Evolutionary conservation across 805 yeast genomes (phyloP), one percentile per base, ranked within the genome.

Genomic region (Sungouiozyma intestinalis): DNA sequence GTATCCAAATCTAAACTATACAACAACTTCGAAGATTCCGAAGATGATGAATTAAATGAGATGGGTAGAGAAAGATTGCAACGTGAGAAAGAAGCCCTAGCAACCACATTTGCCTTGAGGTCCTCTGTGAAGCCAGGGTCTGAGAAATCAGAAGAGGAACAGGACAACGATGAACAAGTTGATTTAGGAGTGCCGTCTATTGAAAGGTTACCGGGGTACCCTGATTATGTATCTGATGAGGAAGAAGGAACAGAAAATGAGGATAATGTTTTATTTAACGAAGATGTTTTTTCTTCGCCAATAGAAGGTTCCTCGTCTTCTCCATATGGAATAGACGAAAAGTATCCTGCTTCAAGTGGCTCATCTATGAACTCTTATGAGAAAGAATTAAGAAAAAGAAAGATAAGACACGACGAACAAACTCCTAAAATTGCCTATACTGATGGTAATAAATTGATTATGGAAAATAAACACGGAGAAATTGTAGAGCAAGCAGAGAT

Each of bases 381-480:
- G 11, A 24, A 47, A 41, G 45, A 47, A 38, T 46, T 49, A 46
- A 39, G 50, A 41, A 31, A 35, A 45, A 44, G 46, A 57, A 44
- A 60, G 52, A 31, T 51, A 33, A 19, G 46, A 24, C 47, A 49
- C 35, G 65, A 53, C 40, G 62, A 58, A 50, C 58, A 47, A 38
- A 59, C 45, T 18, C 58, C 58, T 18, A 48, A 48, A 1, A 60
- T 65, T 31, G 81, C 78, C 0, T 82, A 74, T 58, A 76, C 75
- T 38, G 95, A 86, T 51, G 95, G 94, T 19, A 53, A 67, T 32
- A 67, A 72, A 35, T 60, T 88, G 32, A 73, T 88, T 41, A 69
- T 90, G 42, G 98, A 90, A 58, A 92, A 87, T 61, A 75, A 73
- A 43, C 71, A 79, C 38, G 97, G 97, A 42, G 96, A 88, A 56